These are phyloP conservation scores for Nicotiana rustica DNA, from an alignment of 305 asterid genomes.

Conservation along the genomic window DNA sequence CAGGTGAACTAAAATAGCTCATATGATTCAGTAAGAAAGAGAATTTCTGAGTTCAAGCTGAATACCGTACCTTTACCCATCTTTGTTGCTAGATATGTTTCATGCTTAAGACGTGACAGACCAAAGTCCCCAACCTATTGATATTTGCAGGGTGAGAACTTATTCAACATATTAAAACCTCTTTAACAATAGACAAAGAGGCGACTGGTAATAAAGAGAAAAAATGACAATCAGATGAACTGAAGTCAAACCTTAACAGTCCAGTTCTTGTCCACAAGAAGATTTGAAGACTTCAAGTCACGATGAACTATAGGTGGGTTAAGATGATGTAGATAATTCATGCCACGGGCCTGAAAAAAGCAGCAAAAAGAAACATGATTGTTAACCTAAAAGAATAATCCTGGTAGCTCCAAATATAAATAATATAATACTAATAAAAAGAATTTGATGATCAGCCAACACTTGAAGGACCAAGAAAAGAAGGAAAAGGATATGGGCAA, in stretches of 20 bases:
- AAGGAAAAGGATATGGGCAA: no score
- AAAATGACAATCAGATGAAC: no score
- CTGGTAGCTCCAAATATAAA: no score
- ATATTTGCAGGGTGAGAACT: conserved; percentile 23
- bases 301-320: background rate
- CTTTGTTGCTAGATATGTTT: conserved; percentile 76
- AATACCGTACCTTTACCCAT: conserved; percentile 86
- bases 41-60: conserved; percentile 38
- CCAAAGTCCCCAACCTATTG: conserved; percentile 95
- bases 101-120: conserved; percentile 82
- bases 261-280: no score
- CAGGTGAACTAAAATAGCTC: conserved; percentile 15
- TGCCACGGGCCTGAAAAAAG: conserved; percentile 55
- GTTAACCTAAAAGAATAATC: no score
- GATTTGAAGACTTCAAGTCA: no score
- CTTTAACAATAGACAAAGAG: background rate
- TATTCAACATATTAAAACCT: conserved; percentile 32
- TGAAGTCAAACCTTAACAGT: no score
- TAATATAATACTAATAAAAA: no score
- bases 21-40: conserved; percentile 16
- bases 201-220: no score
- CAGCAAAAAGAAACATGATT: background rate
- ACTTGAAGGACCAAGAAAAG: no score
- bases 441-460: background rate
- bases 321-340: conserved; percentile 35